Base-by-base conservation (phyloP, 495 filamentous ascomycete species). In the Bacidia rubella region DNA sequence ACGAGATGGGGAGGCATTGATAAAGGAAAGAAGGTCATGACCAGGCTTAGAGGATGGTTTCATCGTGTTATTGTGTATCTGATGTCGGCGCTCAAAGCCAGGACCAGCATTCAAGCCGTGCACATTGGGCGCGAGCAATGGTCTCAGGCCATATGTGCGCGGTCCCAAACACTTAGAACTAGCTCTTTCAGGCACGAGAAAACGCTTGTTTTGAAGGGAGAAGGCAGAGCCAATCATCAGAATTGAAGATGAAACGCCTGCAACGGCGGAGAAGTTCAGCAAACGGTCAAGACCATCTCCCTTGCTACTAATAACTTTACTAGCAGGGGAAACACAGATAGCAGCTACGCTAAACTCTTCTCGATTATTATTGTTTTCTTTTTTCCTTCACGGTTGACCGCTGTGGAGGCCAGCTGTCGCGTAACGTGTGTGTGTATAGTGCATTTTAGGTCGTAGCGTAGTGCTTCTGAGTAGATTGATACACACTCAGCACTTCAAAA, bases 1-100 rank as follows among this genome's bases (percentile, higher is more conserved):
- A 98, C 92, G 90, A 54, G 90, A 95, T 11, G 93, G 92, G 47
- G 89, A 95, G 51, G 83, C 83, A 68, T 96, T 92, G 64, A 98
- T 81, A 71, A 94, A 98, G 64, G 85, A 83, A 60, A 96, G 66
- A 62, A 98, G 94, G 66, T 89, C 86, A 68, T 85, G 69, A 48
- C 86, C 89, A 53, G 75, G 69, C 61, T 80, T 73, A 27, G 76
- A 67, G 49, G 76, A 75, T 21, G 77, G 74, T 41, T 78, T 72
- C 80, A 86, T 83, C 50, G 59, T 71, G 45, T 60, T 26, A n/a
- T 17, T 21, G n/a, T 47, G 21, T 25, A 26, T 17, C 17, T 25
- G 44, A 15, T 22, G 17, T 5, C n/a, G 19, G 21, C 19, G 7
- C n/a, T 5, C 41, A 22, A 44, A 19, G 17, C 41, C 17, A 7